These are phyloP conservation scores for Saksenaea vasiformis DNA, from an alignment of 371 early-diverging fungal genomes.

Conservation along the genomic window DNA sequence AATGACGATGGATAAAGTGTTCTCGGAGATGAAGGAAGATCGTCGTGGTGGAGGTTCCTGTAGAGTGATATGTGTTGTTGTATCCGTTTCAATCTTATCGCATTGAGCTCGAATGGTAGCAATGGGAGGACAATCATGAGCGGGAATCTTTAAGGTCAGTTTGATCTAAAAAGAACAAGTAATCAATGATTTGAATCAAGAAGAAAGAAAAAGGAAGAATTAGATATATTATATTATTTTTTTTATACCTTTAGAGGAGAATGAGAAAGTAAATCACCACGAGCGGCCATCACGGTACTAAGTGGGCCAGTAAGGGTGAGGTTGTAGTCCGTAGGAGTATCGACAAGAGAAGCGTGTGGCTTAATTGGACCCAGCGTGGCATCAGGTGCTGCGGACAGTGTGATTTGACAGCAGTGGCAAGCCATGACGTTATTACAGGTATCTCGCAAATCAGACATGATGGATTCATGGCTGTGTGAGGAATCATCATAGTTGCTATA, in stretches of 20 bases:
- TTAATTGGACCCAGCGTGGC: constrained; percentile 20
- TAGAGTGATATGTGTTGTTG: constrained; percentile 33
- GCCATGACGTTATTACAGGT: constrained; percentile 25
- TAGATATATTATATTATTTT: constrained; percentile 8
- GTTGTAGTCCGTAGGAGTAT: constrained; percentile 44
- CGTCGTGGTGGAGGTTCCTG: constrained; percentile 27
- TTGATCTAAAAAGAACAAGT: constrained; percentile 44
- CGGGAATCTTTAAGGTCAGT: constrained; percentile 42
- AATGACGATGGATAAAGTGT: constrained; percentile 37
- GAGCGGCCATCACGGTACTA: constrained; percentile 41
- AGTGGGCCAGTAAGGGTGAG: constrained; percentile 43
- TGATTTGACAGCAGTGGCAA: constrained; percentile 24
- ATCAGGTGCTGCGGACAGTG: constrained; percentile 24
- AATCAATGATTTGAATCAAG: background rate
- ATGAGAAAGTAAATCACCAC: constrained; percentile 42
- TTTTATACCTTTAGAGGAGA: constrained; percentile 41
- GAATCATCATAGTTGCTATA: constrained; percentile 6
- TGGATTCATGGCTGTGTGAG: constrained; percentile 8
- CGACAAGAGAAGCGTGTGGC: constrained; percentile 38
- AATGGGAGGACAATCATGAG: constrained; percentile 33
- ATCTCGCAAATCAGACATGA: constrained; percentile 23
- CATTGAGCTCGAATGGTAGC: constrained; percentile 19
- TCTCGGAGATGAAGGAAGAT: constrained; percentile 41
- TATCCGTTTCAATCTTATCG: constrained; percentile 43
- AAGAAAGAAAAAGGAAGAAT: constrained; percentile 1